Conservation (phyloP, 805 yeast genomes). For the Maudiozyma turicensis region DNA sequence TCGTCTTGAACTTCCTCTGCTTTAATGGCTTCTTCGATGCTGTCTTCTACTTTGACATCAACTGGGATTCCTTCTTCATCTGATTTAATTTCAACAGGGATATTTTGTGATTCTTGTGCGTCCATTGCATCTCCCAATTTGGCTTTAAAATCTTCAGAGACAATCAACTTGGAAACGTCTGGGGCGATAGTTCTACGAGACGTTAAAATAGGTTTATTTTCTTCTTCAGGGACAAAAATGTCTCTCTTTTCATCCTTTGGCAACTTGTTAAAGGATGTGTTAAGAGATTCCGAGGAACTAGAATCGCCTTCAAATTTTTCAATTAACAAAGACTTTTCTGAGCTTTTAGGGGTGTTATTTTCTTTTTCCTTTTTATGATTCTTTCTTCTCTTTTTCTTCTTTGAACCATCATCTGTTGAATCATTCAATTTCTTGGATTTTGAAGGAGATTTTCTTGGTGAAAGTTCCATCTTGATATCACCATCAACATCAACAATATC, state of each 20-base stretch:
- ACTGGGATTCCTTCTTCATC: background rate
- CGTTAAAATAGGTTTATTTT: background rate
- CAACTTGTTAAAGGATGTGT: background rate
- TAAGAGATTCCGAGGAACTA: slow-evolving; percentile 10
- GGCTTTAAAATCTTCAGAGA: slow-evolving; percentile 29
- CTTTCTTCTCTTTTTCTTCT: slow-evolving; percentile 4
- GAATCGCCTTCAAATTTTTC: slow-evolving; percentile 20
- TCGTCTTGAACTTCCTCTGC: background rate
- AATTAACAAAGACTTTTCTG: slow-evolving; percentile 17
- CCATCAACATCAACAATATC: slow-evolving; percentile 5
- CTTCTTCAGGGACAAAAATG: background rate
- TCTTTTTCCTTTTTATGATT: slow-evolving; percentile 3
- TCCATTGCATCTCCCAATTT: slow-evolving; percentile 12
- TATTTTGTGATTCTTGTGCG: background rate
- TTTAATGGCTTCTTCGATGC: background rate
- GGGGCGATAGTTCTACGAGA: slow-evolving; percentile 21
- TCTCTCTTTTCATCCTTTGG: background rate
- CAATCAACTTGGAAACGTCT: slow-evolving; percentile 22
- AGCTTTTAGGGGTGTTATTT: slow-evolving; percentile 12
- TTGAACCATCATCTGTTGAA: background rate
- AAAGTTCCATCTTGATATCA: slow-evolving; percentile 4
- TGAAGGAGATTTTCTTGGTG: background rate
- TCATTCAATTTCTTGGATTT: background rate
- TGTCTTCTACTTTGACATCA: background rate
- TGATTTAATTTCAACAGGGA: background rate